A percentile compares a stretch with the other conserved stretches of the same genome.
These are phyloP conservation scores for Epichloe festucae DNA, from an alignment of 2,329 filamentous ascomycete species.

Conservation along the genomic window DNA sequence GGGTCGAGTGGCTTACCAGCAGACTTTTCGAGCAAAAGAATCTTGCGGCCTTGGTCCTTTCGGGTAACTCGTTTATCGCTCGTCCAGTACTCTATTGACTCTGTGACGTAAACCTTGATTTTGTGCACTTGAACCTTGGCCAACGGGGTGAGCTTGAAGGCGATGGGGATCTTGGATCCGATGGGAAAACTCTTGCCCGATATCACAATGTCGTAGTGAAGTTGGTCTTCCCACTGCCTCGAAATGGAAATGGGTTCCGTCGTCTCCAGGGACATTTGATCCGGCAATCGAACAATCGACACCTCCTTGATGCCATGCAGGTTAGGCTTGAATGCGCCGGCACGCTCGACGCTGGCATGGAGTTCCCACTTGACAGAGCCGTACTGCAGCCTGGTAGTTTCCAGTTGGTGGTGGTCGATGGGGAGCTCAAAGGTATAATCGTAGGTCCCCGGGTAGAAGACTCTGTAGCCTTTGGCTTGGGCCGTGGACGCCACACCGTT, in stretches of 20 bases:
- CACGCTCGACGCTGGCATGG: slow-evolving; percentile 71
- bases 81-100: slow-evolving; percentile 85
- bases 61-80: slow-evolving; percentile 74
- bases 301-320: slow-evolving; percentile 73
- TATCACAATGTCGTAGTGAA: slow-evolving; percentile 93
- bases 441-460: slow-evolving; percentile 63
- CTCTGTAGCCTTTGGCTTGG: slow-evolving; percentile 63
- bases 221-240: slow-evolving; percentile 85
- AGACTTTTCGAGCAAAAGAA: slow-evolving; percentile 76
- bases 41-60: slow-evolving; percentile 71
- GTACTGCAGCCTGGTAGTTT: slow-evolving; percentile 78
- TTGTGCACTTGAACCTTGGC: slow-evolving; percentile 90
- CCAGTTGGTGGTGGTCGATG: slow-evolving; percentile 76
- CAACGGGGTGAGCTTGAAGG: slow-evolving; percentile 83
- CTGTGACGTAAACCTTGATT: slow-evolving; percentile 81
- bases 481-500: slow-evolving; percentile 46
- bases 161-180: slow-evolving; percentile 77
- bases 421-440: slow-evolving; percentile 72
- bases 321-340: slow-evolving; percentile 83
- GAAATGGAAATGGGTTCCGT: slow-evolving; percentile 90
- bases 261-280: slow-evolving; percentile 79
- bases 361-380: slow-evolving; percentile 82
- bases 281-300: slow-evolving; percentile 68
- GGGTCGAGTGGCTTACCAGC: slow-evolving; percentile 65
- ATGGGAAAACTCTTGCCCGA: slow-evolving; percentile 91